Percentiles rank a stretch among this genome's conserved stretches.
These are phyloP conservation scores for Aspergillus terreus DNA, from an alignment of 2,329 filamentous ascomycete genomes.

Conservation along the genomic window DNA sequence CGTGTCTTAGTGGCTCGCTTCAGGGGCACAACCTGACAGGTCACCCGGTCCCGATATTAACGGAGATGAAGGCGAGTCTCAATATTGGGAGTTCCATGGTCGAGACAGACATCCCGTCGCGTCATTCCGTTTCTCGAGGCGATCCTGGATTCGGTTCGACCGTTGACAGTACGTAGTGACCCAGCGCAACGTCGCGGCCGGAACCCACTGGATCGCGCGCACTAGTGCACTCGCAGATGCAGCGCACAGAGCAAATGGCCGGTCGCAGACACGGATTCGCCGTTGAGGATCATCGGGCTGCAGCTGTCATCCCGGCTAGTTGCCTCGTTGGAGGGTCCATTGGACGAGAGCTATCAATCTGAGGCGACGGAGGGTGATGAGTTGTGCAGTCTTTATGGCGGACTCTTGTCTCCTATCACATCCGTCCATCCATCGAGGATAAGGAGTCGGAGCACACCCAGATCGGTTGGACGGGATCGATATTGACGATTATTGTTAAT, in stretches of 20 bases:
- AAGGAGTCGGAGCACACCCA: no score
- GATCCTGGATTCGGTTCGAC: no score
- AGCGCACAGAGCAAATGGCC: background rate
- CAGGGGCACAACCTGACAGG: background rate
- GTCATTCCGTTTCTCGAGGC: background rate
- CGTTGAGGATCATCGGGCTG: background rate
- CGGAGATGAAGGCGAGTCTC: background rate
- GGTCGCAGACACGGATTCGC: background rate
- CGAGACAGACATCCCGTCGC: background rate
- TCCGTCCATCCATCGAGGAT: no score
- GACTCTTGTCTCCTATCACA: background rate
- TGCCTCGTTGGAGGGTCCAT: background rate
- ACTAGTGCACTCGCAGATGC: background rate
- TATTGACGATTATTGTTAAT: background rate
- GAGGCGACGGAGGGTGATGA: constrained; percentile 11
- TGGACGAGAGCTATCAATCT: background rate
- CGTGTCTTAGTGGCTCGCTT: background rate
- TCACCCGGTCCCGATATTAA: background rate
- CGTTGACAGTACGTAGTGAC: no score
- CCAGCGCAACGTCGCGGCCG: no score
- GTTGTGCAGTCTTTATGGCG: constrained; percentile 4
- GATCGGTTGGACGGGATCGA: background rate
- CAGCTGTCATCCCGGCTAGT: background rate
- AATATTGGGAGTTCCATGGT: background rate
- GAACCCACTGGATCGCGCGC: no score